Conservation (phyloP, 148 eudicot species). For the Arbutus unedo region DNA sequence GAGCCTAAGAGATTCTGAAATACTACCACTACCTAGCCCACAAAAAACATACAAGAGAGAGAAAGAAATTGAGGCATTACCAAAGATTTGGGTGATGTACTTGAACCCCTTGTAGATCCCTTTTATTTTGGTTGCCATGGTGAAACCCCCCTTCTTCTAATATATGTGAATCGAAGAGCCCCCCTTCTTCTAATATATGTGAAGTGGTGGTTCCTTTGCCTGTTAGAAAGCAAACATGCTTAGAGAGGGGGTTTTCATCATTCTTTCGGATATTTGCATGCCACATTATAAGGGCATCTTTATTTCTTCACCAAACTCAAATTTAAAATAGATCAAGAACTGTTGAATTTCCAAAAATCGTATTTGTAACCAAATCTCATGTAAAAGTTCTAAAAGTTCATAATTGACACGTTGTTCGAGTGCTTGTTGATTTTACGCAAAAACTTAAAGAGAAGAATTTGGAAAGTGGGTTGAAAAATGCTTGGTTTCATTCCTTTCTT, state of each 20-base stretch:
- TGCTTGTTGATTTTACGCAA: too few relatives aligned
- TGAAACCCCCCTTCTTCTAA: neutral
- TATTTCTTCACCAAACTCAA: neutral
- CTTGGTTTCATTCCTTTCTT: too few relatives aligned
- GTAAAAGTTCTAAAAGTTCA: neutral
- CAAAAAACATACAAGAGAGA: neutral
- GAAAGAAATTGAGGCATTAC: slow-evolving; percentile 30
- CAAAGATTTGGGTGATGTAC: slow-evolving; percentile 69
- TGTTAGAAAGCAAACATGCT: slow-evolving; percentile 22
- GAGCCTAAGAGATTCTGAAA: too few relatives aligned
- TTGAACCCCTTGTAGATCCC: slow-evolving; percentile 80
- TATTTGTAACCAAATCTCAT: neutral
- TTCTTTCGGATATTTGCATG: neutral
- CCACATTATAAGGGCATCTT: neutral
- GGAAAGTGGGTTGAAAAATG: too few relatives aligned
- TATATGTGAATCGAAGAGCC: slow-evolving; percentile 15
- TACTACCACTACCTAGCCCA: too few relatives aligned
- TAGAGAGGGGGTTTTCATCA: slow-evolving; percentile 1
- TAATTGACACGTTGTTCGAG: neutral
- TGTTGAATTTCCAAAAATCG: neutral
- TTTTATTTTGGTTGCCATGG: slow-evolving; percentile 61
- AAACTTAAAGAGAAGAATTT: too few relatives aligned
- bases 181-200: neutral
- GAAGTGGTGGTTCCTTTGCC: slow-evolving; percentile 24
- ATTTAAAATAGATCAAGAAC: neutral